Evolutionary conservation across 2,329 filamentous ascomycete species (phyloP), one percentile per base, ranked within the genome.

Genomic region (Sarocladium oryzae): DNA sequence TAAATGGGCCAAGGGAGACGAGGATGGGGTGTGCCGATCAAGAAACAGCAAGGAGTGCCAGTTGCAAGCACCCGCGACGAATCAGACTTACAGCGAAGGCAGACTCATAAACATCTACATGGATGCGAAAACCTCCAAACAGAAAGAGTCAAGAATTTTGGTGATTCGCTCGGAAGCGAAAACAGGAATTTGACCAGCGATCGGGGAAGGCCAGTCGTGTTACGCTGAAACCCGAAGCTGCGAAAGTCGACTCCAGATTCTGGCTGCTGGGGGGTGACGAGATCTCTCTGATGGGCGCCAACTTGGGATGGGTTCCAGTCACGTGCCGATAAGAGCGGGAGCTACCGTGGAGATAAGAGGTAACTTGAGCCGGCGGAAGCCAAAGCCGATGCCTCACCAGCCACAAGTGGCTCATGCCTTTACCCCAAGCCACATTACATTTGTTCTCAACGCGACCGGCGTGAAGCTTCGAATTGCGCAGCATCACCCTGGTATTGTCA

Each of bases 201-300:
- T 9, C 8, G 43, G 4, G 11, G 43, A 21, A 4, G 28, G 26
- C 28, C 11, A 13, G 43, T 23, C 20, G 24, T 21, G 10, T 32
- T 48, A 26, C 43, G 43, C 43, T 48, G 43, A 48, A 33, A 32
- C 43, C 43, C 43, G 28, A 48, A 48, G 43, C 43, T 48, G 40
- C 28, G 43, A 30, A 48, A 32, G 43, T 20, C 43, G 43, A 26
- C 43, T 32, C 43, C 43, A 48, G 43, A 48, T 33, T 48, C 43
- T 48, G 43, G 43, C 43, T 48, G 26, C 43, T 48, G 43, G 43
- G n/a, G 43, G 43, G 43, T 48, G 43, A 48, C 43, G 43, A 48
- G 43, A 33, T 32, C 43, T 33, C 43, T 30, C 43, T 32, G 43
- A 16, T 48, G 24, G 26, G 5, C 43, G 18, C 28, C 18, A 30